A percentile compares a stretch with the other conserved stretches of the same genome.
These are phyloP conservation scores for Paraphoma chrysanthemicola DNA, from an alignment of 2,329 filamentous ascomycete species.

Conservation along the genomic window DNA sequence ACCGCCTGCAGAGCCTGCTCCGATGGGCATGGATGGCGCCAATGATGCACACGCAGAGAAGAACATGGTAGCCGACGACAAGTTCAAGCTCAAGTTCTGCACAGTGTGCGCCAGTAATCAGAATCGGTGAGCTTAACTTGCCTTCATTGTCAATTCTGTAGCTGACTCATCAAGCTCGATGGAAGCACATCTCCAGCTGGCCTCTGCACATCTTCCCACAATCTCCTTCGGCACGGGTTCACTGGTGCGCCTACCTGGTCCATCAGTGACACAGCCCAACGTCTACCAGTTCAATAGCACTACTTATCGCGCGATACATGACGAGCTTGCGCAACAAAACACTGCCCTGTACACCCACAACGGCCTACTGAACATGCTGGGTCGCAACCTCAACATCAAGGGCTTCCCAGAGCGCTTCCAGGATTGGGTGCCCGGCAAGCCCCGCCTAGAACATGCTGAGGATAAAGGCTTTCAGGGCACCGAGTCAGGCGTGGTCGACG, in stretches of 20 bases:
- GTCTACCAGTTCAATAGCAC: constrained; percentile 98
- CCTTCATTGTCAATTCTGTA: too few relatives aligned
- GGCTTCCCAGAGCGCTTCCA: constrained; percentile 97
- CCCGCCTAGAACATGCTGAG: constrained; percentile 72
- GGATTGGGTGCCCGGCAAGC: constrained; percentile 90
- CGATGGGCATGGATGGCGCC: constrained; percentile 40
- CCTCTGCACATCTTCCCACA: constrained; percentile 84
- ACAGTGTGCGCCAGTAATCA: constrained; percentile 99
- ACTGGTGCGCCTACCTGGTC: constrained; percentile 89
- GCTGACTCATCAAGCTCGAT: constrained; percentile 70
- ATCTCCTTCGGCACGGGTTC: constrained; percentile 98
- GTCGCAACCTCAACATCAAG: constrained; percentile 89
- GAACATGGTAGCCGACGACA: constrained; percentile 50
- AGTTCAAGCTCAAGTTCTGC: constrained; percentile 94
- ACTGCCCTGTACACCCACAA: constrained; percentile 87
- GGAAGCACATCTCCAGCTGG: constrained; percentile 96
- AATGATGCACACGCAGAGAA: constrained; percentile 31
- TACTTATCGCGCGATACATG: constrained; percentile 93
- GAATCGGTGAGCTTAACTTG: constrained; percentile 72
- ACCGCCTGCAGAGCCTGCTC: constrained; percentile 45
- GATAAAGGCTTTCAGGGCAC: constrained; percentile 81
- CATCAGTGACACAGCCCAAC: constrained; percentile 90
- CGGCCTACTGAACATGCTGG: constrained; percentile 93
- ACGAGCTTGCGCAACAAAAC: constrained; percentile 87
- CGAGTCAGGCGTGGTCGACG: constrained; percentile 87